A percentile compares a stretch with the other conserved stretches of the same genome.
phyloP scores from a whole-genome alignment of 2,329 filamentous ascomycete genomes.

The Talaromyces pinophilus region DNA sequence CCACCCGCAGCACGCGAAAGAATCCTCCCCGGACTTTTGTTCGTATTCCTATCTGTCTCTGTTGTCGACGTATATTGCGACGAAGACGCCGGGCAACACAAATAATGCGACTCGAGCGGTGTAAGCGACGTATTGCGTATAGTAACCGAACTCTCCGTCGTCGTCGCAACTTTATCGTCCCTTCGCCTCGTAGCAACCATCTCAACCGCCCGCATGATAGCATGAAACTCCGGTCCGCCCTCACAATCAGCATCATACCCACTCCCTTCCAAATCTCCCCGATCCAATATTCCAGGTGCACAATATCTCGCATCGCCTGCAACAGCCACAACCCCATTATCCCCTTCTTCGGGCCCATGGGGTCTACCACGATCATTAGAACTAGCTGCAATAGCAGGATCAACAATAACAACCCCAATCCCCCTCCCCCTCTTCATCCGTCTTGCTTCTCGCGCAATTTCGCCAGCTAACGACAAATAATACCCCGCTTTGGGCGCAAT shows the following conservation, averaged over 20 bases:
- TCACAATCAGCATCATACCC: conserved; percentile 40
- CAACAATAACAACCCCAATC: conserved; percentile 49
- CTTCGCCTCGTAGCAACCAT: conserved; percentile 46
- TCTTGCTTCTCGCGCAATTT: conserved; percentile 43
- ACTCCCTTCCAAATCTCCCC: neutral
- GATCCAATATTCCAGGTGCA: conserved; percentile 16
- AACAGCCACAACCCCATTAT: conserved; percentile 46
- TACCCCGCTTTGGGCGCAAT: conserved; percentile 41
- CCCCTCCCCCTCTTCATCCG: conserved; percentile 40
- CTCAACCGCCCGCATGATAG: conserved; percentile 48
- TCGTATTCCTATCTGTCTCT: conserved; percentile 13
- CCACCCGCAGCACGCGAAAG: conserved; percentile 74
- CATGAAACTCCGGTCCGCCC: conserved; percentile 49
- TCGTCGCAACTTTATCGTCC: conserved; percentile 26
- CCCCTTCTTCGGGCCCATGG: conserved; percentile 33
- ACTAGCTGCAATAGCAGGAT: conserved; percentile 27
- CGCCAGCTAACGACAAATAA: conserved; percentile 44
- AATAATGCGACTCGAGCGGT: conserved; percentile 38
- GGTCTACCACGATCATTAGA: conserved; percentile 33
- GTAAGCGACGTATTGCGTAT: conserved; percentile 43
- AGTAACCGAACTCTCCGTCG: conserved; percentile 18
- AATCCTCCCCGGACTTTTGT: conserved; percentile 51
- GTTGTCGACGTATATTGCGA: conserved; percentile 15
- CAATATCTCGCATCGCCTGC: conserved; percentile 48
- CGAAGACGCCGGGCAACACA: conserved; percentile 43